phyloP scores from a whole-genome alignment of 1,284 basidiomycete species.

The Boletus hoseneyae region DNA sequence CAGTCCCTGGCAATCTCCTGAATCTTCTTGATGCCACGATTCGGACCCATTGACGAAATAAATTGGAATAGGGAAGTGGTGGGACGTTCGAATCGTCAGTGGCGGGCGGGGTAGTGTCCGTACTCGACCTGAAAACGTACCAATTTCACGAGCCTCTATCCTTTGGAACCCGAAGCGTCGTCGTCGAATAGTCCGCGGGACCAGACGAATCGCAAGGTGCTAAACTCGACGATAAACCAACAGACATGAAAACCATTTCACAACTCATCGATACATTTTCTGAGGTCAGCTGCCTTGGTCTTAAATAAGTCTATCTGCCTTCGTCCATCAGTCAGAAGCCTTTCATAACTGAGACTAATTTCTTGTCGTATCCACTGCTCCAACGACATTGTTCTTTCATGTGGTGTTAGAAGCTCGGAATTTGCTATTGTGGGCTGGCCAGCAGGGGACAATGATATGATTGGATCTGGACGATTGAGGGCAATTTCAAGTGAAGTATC shows the following conservation, averaged over 20 bases:
- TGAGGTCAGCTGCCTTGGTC: conserved; percentile 55
- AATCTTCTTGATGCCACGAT: conserved; percentile 69
- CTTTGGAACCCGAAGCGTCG: conserved; percentile 64
- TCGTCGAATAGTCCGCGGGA: conserved; percentile 71
- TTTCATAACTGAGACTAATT: conserved; percentile 59
- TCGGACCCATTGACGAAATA: conserved; percentile 42
- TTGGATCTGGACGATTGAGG: conserved; percentile 5
- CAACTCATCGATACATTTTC: conserved; percentile 44
- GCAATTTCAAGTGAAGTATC: background rate
- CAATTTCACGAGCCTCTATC: conserved; percentile 73
- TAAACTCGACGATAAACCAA: conserved; percentile 47
- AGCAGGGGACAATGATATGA: conserved; percentile 14
- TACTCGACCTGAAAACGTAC: conserved; percentile 29
- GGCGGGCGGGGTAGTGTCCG: too few species aligned
- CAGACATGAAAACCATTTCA: conserved; percentile 5
- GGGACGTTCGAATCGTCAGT: too few species aligned
- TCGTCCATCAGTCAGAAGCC: conserved; percentile 60
- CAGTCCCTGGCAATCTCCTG: conserved; percentile 61
- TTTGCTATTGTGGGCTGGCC: conserved; percentile 12
- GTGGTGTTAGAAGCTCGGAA: conserved; percentile 46
- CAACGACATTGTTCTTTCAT: conserved; percentile 69
- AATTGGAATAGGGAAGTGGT: too few species aligned
- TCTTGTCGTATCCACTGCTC: conserved; percentile 76
- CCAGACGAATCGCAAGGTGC: conserved; percentile 79
- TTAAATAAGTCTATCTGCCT: conserved; percentile 56